A percentile compares a stretch with the other conserved stretches of the same genome.
These are phyloP conservation scores for Oxyria digyna DNA, from an alignment of 148 eudicot genomes.

Conservation along the genomic window DNA sequence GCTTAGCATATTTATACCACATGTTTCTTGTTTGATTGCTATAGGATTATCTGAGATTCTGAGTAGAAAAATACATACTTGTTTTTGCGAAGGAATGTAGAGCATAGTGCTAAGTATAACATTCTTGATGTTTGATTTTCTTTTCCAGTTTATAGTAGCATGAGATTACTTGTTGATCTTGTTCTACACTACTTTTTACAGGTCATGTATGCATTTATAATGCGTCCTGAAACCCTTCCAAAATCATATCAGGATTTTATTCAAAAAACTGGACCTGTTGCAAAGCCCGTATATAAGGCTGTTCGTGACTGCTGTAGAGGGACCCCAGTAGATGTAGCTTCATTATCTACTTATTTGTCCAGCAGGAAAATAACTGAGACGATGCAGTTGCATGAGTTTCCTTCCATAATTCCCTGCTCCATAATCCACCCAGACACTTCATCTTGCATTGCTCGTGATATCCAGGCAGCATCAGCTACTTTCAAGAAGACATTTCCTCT, in stretches of 20 bases:
- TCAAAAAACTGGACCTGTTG: slow-evolving; percentile 98
- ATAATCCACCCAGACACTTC: slow-evolving; percentile 66
- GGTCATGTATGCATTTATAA: slow-evolving; percentile 96
- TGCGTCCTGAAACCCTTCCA: slow-evolving; percentile 99
- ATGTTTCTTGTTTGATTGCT: background rate
- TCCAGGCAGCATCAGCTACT: slow-evolving; percentile 56
- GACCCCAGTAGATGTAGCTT: slow-evolving; percentile 61
- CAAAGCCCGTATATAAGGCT: slow-evolving; percentile 82
- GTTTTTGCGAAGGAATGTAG: background rate
- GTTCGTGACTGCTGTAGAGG: slow-evolving; percentile 93
- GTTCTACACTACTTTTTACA: slow-evolving; percentile 11
- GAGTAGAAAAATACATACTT: background rate
- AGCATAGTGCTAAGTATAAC: background rate
- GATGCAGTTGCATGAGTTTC: slow-evolving; percentile 56
- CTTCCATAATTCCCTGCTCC: slow-evolving; percentile 83
- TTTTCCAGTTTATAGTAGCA: background rate
- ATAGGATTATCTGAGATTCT: background rate
- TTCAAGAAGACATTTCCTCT: slow-evolving; percentile 95
- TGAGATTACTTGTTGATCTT: background rate
- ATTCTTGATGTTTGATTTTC: background rate
- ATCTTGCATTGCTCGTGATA: slow-evolving; percentile 74
- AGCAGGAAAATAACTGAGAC: slow-evolving; percentile 29
- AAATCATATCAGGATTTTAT: slow-evolving; percentile 92
- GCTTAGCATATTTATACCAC: background rate
- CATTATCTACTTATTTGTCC: slow-evolving; percentile 62